Evolutionary conservation across 164 flowering plant genomes (phyloP), one percentile per base, ranked within the genome.

Genomic region (Magnolia changhungtana): DNA sequence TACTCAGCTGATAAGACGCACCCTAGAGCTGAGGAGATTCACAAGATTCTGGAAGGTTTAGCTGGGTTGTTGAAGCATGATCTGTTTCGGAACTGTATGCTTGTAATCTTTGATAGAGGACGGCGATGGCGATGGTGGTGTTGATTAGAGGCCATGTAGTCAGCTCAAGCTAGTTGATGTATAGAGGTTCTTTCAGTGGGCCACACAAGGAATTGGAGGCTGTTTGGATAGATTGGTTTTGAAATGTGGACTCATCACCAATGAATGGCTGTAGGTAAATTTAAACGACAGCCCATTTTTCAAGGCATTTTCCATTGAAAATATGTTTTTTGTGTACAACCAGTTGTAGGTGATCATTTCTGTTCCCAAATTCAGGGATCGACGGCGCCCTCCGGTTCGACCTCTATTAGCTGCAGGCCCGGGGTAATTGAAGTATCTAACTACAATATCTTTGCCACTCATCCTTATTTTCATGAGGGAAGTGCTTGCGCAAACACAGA

Each of bases 1-100:
- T 83, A 87, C 79, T 87, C 94, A 52, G 77, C 82, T 23, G 91
- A 91, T 75, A 79, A 78, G 65, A 58, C 81, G 20, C 95, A 89
- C 80, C 84, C 81, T 10, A 80, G 80, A 79, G 73, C 83, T 23
- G 87, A 86, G 71, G 86, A 88, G 18, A 87, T 92, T 74, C 85
- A 83, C 67, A 20, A 63, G n/a, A 63, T 72, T 16, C 71, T 86
- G 72, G 86, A 85, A 63, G 76, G 75, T 73, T 52, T 86, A 69
- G 50, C 29, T 58, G 21, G 59, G 20, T 50, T 61, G 50, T 73
- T n/a, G 49, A 73, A 9, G 50, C 66, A 61, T 20, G 67, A 61
- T 63, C 21, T 73, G n/a, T 72, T 10, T 7, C 1, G 52, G 24
- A 72, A 2, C 14, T 23, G 14, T 10, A 19, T 13, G 4, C 27